Evolutionary conservation across 2,329 filamentous ascomycete species (phyloP).

Genomic region (Chalaropsis ovoidea): DNA sequence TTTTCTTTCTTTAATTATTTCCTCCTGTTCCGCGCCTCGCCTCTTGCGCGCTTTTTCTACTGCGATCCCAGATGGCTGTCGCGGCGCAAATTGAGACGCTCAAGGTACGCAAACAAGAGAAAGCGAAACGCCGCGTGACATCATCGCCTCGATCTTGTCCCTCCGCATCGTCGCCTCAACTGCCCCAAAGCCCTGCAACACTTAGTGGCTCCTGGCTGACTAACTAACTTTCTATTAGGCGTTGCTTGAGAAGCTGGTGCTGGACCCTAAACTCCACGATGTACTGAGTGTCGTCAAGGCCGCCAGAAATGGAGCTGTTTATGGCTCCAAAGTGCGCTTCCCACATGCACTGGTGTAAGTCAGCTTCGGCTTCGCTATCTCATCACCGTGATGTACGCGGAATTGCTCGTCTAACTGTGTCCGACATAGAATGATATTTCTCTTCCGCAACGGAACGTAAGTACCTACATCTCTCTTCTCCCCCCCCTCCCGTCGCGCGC

Average conservation of each 20-base stretch:
- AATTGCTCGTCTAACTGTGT: constrained; percentile 10
- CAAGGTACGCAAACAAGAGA: constrained; percentile 12
- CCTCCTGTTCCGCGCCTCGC: background rate
- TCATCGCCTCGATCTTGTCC: constrained; percentile 2
- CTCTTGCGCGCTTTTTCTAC: background rate
- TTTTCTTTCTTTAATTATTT: constrained; percentile 2
- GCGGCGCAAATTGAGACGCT: constrained; percentile 19
- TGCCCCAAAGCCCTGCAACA: background rate
- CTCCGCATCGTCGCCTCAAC: background rate
- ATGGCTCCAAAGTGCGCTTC: constrained; percentile 95
- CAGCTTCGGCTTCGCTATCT: constrained; percentile 33
- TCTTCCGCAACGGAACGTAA: constrained; percentile 85
- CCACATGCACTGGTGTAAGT: constrained; percentile 80
- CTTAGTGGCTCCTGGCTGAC: background rate
- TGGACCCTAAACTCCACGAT: constrained; percentile 78
- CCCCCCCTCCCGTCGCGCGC: too few relatives aligned
- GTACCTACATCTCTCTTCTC: constrained; percentile 31
- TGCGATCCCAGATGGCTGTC: constrained; percentile 13
- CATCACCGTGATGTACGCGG: background rate
- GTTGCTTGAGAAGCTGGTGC: constrained; percentile 62
- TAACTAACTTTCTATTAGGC: constrained; percentile 39
- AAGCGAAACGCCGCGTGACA: constrained; percentile 13
- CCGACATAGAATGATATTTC: constrained; percentile 69
- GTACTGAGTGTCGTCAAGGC: constrained; percentile 79
- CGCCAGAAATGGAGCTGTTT: constrained; percentile 91